Conservation (phyloP, 2,329 filamentous ascomycete genomes). For the Phoma sp. region DNA sequence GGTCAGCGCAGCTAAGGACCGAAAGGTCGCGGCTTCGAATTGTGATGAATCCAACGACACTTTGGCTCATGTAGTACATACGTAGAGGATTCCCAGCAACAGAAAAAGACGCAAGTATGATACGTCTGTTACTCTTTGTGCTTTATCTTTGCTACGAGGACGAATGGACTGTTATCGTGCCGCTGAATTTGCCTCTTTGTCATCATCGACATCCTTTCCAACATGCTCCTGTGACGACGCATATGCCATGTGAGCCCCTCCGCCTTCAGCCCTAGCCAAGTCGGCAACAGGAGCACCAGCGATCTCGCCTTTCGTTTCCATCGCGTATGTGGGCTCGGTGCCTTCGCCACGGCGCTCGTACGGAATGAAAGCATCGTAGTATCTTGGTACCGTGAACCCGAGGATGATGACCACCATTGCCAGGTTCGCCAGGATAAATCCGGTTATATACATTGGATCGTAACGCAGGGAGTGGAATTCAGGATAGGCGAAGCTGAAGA, state of each 20-base stretch:
- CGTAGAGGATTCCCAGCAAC: too few relatives aligned
- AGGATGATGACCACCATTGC: constrained; percentile 54
- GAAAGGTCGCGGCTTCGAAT: too few relatives aligned
- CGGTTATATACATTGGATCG: constrained; percentile 46
- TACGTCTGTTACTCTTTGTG: too few relatives aligned
- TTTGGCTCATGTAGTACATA: too few relatives aligned
- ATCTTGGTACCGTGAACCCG: constrained; percentile 60
- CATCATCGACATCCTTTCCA: constrained; percentile 4
- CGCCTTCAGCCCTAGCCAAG: constrained; percentile 5
- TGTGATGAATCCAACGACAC: too few relatives aligned
- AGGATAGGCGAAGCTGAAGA: constrained; percentile 44
- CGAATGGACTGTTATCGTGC: background rate
- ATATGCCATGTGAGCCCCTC: constrained; percentile 2
- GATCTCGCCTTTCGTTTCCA: constrained; percentile 37
- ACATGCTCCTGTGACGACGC: constrained; percentile 10
- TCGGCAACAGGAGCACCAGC: constrained; percentile 21
- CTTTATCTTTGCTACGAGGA: background rate
- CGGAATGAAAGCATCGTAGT: constrained; percentile 61
- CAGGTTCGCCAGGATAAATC: constrained; percentile 42
- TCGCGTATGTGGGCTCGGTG: constrained; percentile 39
- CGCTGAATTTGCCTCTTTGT: background rate
- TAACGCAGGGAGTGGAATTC: constrained; percentile 40
- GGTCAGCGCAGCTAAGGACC: too few relatives aligned
- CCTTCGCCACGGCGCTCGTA: constrained; percentile 55
- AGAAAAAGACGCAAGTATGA: too few relatives aligned